Percentiles rank a stretch among this genome's conserved stretches.
These are phyloP conservation scores for Cordyceps cicadae DNA, from an alignment of 2,329 filamentous ascomycete species.

Conservation along the genomic window DNA sequence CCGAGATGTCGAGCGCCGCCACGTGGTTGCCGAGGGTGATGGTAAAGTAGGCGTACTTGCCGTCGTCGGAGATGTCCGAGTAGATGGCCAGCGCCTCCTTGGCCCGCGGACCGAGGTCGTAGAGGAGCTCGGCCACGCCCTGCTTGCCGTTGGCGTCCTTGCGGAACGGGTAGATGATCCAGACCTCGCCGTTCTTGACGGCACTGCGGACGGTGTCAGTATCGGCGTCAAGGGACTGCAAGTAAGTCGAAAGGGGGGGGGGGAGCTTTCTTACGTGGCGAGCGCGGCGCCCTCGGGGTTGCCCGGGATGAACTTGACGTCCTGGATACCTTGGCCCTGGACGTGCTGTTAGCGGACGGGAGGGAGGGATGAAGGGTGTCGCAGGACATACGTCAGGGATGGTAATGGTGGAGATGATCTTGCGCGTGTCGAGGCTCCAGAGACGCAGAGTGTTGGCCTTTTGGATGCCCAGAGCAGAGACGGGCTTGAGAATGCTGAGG, in stretches of 20 bases:
- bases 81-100: conserved; percentile 51
- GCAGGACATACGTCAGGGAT: conserved; percentile 43
- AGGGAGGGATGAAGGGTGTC: no score
- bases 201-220: conserved; percentile 26
- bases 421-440: conserved; percentile 45
- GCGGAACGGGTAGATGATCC: conserved; percentile 57
- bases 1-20: conserved; percentile 52
- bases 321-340: conserved; percentile 51
- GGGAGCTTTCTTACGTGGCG: conserved; percentile 45
- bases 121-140: conserved; percentile 50
- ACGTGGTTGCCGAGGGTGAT: conserved; percentile 55
- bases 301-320: conserved; percentile 57
- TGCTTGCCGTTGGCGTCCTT: conserved; percentile 45
- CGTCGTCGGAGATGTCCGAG: conserved; percentile 51
- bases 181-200: conserved; percentile 51
- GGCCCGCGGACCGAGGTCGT: conserved; percentile 48
- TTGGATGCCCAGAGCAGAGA: conserved; percentile 38
- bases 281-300: conserved; percentile 50
- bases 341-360: background rate
- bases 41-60: conserved; percentile 51
- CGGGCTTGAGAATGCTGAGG: conserved; percentile 51
- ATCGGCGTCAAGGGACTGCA: no score
- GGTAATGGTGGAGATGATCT: conserved; percentile 51
- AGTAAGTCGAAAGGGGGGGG: no score
- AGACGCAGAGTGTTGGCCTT: conserved; percentile 50